These are phyloP conservation scores for Beauveria medogensis DNA, from an alignment of 2,329 filamentous ascomycete genomes.

Conservation along the genomic window DNA sequence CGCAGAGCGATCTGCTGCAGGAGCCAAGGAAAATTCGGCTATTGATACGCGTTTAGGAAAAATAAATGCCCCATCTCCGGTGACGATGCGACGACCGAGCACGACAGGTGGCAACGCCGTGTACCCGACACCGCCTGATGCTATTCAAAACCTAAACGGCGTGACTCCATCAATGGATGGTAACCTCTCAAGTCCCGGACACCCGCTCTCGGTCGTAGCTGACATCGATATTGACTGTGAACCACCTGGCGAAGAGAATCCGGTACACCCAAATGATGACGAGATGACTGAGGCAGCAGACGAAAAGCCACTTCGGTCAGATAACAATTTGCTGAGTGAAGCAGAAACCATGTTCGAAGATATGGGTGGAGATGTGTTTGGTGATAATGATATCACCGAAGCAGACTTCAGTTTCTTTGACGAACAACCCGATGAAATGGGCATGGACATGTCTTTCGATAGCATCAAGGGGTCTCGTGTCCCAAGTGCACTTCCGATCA, in stretches of 20 bases:
- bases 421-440: slow-evolving; percentile 41
- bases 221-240: slow-evolving; percentile 27
- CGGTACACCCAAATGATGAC: slow-evolving; percentile 5
- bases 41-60: slow-evolving; percentile 34
- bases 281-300: slow-evolving; percentile 28
- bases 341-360: slow-evolving; percentile 60
- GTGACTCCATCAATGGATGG: slow-evolving; percentile 51
- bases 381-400: slow-evolving; percentile 68
- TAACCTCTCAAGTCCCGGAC: slow-evolving; percentile 46
- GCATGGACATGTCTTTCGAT: slow-evolving; percentile 27
- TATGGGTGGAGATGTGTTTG: slow-evolving; percentile 61
- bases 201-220: slow-evolving; percentile 22
- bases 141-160: slow-evolving; percentile 44
- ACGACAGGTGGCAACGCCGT: slow-evolving; percentile 44
- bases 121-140: slow-evolving; percentile 67
- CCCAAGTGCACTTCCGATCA: slow-evolving; percentile 11
- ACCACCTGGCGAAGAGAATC: slow-evolving; percentile 18
- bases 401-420: slow-evolving; percentile 82
- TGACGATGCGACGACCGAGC: slow-evolving; percentile 41
- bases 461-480: slow-evolving; percentile 14
- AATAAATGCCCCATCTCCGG: slow-evolving; percentile 43
- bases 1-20: slow-evolving; percentile 38
- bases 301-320: slow-evolving; percentile 36
- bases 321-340: slow-evolving; percentile 35
- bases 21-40: slow-evolving; percentile 34